A percentile compares a stretch with the other conserved stretches of the same genome.
Conservation (phyloP, 768 basidiomycete species). For the Suillus brevipes region DNA sequence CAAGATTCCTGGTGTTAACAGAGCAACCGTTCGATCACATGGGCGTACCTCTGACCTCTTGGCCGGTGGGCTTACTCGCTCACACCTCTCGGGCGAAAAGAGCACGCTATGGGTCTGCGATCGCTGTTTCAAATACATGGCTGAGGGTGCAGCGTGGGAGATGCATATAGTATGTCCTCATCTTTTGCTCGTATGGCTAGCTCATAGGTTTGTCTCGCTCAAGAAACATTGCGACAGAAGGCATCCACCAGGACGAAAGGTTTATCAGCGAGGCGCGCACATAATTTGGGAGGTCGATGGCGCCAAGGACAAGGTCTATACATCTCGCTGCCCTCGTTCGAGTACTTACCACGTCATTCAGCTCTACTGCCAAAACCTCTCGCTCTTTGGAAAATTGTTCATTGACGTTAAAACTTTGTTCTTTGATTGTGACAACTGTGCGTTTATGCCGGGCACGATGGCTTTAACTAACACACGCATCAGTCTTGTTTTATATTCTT, state of each 20-base stretch:
- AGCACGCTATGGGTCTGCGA: slow-evolving; percentile 82
- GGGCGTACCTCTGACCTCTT: slow-evolving; percentile 75
- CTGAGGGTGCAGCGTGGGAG: slow-evolving; percentile 69
- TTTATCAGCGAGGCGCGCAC: slow-evolving; percentile 87
- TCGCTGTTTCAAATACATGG: slow-evolving; percentile 96
- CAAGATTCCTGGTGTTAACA: slow-evolving; percentile 51
- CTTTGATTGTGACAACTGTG: slow-evolving; percentile 87
- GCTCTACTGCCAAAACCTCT: slow-evolving; percentile 96
- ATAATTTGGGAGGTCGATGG: slow-evolving; percentile 97
- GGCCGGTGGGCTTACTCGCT: slow-evolving; percentile 58
- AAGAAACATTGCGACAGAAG: slow-evolving; percentile 68
- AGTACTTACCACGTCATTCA: slow-evolving; percentile 31
- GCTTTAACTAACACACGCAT: slow-evolving; percentile 1
- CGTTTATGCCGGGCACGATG: slow-evolving; percentile 24
- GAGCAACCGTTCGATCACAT: slow-evolving; percentile 57
- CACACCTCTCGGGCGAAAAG: slow-evolving; percentile 45
- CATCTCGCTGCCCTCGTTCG: neutral
- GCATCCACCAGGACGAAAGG: slow-evolving; percentile 84
- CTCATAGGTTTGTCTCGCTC: slow-evolving; percentile 15
- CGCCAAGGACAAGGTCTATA: slow-evolving; percentile 71
- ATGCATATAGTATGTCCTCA: slow-evolving; percentile 55
- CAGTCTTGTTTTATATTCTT: slow-evolving; percentile 87
- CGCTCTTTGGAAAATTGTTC: slow-evolving; percentile 96
- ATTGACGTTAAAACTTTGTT: slow-evolving; percentile 97
- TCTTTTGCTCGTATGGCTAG: slow-evolving; percentile 10